These are phyloP conservation scores for Gentiana dahurica DNA, from an alignment of 257 asterid species.

Conservation along the genomic window DNA sequence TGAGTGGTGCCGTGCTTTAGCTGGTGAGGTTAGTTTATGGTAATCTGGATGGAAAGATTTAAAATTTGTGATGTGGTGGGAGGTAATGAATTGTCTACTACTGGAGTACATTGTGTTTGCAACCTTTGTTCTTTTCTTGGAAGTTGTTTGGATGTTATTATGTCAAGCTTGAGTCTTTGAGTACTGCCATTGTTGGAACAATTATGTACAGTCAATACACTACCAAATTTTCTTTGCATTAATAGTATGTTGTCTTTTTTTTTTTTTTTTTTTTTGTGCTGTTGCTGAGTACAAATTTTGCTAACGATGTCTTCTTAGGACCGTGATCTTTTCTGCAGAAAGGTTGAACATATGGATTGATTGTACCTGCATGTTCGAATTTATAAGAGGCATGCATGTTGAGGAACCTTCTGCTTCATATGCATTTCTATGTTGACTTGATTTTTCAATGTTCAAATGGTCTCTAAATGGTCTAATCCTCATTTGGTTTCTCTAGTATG, in stretches of 20 bases:
- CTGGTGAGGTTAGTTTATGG: background rate
- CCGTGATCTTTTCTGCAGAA: background rate
- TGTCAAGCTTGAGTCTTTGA: constrained; percentile 1
- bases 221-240: no score
- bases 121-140: constrained; percentile 7
- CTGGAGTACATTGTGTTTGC: constrained; percentile 11
- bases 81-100: no score
- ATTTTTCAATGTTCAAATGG: background rate
- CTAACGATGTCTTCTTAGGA: background rate
- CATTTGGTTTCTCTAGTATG: background rate
- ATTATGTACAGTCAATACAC: background rate
- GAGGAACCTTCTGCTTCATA: background rate
- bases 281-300: background rate
- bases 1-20: background rate
- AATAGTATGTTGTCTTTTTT: background rate
- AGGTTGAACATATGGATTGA: background rate
- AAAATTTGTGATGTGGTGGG: background rate
- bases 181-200: constrained; percentile 3
- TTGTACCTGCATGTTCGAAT: background rate
- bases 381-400: background rate
- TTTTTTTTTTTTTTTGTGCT: background rate
- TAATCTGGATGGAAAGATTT: background rate
- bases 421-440: background rate
- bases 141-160: background rate
- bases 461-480: background rate